These are phyloP conservation scores for Asterophora parasitica DNA, from an alignment of 768 basidiomycete genomes.

Conservation along the genomic window DNA sequence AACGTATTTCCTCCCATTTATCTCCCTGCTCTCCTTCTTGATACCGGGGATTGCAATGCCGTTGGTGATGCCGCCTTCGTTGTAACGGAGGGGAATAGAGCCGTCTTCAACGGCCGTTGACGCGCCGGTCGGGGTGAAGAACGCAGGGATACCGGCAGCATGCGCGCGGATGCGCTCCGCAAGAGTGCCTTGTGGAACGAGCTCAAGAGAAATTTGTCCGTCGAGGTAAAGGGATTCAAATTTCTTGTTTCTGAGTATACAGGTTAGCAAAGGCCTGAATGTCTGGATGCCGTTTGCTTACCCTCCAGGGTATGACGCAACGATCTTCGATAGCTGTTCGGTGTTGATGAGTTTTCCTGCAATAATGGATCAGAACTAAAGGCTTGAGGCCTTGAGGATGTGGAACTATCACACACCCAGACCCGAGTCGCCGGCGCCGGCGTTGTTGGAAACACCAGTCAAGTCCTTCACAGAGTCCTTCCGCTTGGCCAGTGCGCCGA, in stretches of 20 bases:
- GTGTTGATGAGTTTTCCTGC: slow-evolving; percentile 70
- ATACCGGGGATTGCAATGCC: slow-evolving; percentile 72
- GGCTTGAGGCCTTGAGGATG: too few species aligned
- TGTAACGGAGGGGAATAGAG: slow-evolving; percentile 73
- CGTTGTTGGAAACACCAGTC: slow-evolving; percentile 88
- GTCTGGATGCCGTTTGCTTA: slow-evolving; percentile 24
- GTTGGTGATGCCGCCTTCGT: slow-evolving; percentile 63
- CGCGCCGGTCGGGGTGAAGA: slow-evolving; percentile 89
- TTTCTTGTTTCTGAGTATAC: slow-evolving; percentile 65
- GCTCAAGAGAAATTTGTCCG: slow-evolving; percentile 79
- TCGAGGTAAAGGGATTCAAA: slow-evolving; percentile 80
- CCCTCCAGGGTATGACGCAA: slow-evolving; percentile 90
- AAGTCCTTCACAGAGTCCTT: slow-evolving; percentile 62
- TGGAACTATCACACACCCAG: slow-evolving; percentile 43
- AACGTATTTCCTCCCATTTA: slow-evolving; percentile 76
- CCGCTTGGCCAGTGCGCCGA: slow-evolving; percentile 69
- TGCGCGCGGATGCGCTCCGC: slow-evolving; percentile 85
- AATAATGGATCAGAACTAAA: neutral
- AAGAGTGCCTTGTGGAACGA: slow-evolving; percentile 90
- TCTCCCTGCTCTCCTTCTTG: slow-evolving; percentile 70
- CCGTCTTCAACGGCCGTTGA: slow-evolving; percentile 80
- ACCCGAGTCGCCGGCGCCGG: slow-evolving; percentile 65
- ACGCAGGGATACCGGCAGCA: slow-evolving; percentile 90
- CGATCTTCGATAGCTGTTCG: slow-evolving; percentile 76
- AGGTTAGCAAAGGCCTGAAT: neutral